A percentile compares a stretch with the other conserved stretches of the same genome.
These are phyloP conservation scores for Diaporthe sp. DNA, from an alignment of 2,329 filamentous ascomycete genomes.

Conservation along the genomic window DNA sequence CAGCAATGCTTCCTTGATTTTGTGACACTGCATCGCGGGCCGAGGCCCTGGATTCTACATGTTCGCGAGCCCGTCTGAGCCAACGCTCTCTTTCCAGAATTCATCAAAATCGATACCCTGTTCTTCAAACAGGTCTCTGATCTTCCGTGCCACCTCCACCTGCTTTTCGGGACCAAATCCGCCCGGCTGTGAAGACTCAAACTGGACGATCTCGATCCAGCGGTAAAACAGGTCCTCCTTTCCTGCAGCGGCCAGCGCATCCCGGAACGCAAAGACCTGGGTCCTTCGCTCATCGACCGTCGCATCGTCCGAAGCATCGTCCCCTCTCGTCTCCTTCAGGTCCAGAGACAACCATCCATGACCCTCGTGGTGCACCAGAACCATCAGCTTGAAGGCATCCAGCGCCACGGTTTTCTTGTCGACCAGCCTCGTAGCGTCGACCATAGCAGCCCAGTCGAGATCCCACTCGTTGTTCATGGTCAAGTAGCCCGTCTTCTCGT, in stretches of 20 bases:
- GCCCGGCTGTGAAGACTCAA: conserved; percentile 81
- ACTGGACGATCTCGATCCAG: conserved; percentile 94
- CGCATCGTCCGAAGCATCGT: conserved; percentile 43
- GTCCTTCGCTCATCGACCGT: conserved; percentile 73
- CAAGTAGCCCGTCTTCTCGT: conserved; percentile 86
- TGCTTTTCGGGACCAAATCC: conserved; percentile 83
- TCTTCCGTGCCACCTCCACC: conserved; percentile 76
- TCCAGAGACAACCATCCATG: conserved; percentile 80
- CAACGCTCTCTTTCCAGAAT: conserved; percentile 76
- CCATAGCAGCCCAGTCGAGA: conserved; percentile 86
- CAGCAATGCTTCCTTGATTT: background rate
- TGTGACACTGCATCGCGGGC: background rate
- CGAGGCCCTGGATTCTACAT: conserved; percentile 35
- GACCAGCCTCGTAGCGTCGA: conserved; percentile 75
- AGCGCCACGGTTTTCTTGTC: conserved; percentile 69
- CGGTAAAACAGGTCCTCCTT: conserved; percentile 92
- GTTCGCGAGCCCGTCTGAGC: conserved; percentile 48
- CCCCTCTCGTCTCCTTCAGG: conserved; percentile 54
- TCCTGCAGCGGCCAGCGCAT: conserved; percentile 77
- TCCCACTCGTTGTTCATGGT: conserved; percentile 89
- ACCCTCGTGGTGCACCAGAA: conserved; percentile 75
- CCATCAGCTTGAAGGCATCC: conserved; percentile 76
- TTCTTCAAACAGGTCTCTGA: conserved; percentile 78
- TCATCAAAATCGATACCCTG: conserved; percentile 85
- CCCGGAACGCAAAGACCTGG: conserved; percentile 84